Conservation (phyloP, 305 asterid genomes). For the Fraxinus latifolia region DNA sequence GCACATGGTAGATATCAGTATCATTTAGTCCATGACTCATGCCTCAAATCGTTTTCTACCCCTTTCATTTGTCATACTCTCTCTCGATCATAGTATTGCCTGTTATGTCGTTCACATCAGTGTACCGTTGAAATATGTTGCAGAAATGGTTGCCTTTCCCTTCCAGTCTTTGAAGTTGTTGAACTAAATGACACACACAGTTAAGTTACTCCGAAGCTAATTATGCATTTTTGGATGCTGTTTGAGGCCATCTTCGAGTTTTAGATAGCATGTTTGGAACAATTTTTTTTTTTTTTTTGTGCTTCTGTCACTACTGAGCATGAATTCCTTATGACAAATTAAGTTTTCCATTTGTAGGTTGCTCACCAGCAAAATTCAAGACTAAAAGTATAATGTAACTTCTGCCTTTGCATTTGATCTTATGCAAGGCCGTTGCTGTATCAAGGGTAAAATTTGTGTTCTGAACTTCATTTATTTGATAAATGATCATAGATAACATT, state of each 20-base stretch:
- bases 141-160: slow-evolving; percentile 73
- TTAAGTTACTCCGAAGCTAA: slow-evolving; percentile 48
- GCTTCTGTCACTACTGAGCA: slow-evolving; percentile 61
- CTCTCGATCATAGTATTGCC: slow-evolving; percentile 55
- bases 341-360: slow-evolving; percentile 44
- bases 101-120: slow-evolving; percentile 53
- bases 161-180: slow-evolving; percentile 68
- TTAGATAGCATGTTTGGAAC: slow-evolving; percentile 35
- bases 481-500: not conserved
- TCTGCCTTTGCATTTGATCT: not conserved
- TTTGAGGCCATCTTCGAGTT: slow-evolving; percentile 34
- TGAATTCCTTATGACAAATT: slow-evolving; percentile 59
- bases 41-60: not conserved
- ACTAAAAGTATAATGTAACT: slow-evolving; percentile 2
- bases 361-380: not conserved
- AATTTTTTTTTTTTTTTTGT: slow-evolving; percentile 29
- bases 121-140: slow-evolving; percentile 72
- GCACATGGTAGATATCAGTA: not conserved
- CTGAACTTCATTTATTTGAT: not conserved
- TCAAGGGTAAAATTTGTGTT: not conserved
- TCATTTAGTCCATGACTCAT: not conserved
- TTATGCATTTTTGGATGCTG: slow-evolving; percentile 77
- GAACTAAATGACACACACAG: slow-evolving; percentile 49
- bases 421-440: not conserved
- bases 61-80: not conserved